A percentile compares a stretch with the other conserved stretches of the same genome.
Evolutionary conservation across 495 filamentous ascomycete genomes (phyloP).

Genomic region (Aspergillus cristatus): DNA sequence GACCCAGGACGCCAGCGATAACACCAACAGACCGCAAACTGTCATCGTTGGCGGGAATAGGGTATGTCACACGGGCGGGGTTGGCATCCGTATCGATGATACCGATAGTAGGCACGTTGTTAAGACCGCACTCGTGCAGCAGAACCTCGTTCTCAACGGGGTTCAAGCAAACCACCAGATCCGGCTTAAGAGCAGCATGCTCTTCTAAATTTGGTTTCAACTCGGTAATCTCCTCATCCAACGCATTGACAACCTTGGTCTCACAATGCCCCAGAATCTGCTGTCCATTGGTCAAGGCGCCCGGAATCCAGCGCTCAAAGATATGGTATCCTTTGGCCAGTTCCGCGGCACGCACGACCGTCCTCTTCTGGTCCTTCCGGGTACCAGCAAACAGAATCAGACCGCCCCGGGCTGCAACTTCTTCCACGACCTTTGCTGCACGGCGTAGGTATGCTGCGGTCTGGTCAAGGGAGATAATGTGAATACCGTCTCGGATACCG

Average conservation of each 20-base stretch:
- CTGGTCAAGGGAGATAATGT: constrained; percentile 85
- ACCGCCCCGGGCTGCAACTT: constrained; percentile 73
- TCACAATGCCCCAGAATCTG: constrained; percentile 64
- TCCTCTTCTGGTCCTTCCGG: constrained; percentile 62
- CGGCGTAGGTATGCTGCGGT: constrained; percentile 83
- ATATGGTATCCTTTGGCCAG: constrained; percentile 75
- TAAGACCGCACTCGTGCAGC: constrained; percentile 81
- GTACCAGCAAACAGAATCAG: constrained; percentile 88
- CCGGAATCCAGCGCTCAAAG: constrained; percentile 90
- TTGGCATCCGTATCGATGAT: constrained; percentile 90
- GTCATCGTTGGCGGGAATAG: constrained; percentile 95
- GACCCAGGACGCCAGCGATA: constrained; percentile 76
- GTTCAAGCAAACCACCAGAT: constrained; percentile 88
- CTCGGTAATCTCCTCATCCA: constrained; percentile 55
- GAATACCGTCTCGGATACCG: constrained; percentile 79
- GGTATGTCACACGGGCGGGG: constrained; percentile 91
- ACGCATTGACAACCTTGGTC: constrained; percentile 60
- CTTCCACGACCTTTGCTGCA: constrained; percentile 80
- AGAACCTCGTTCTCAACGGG: constrained; percentile 84
- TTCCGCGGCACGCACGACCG: constrained; percentile 72
- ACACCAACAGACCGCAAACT: constrained; percentile 73
- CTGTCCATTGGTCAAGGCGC: constrained; percentile 85
- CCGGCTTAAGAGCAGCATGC: constrained; percentile 61
- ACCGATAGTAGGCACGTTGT: constrained; percentile 88
- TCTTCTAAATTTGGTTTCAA: constrained; percentile 56